These are phyloP conservation scores for Chaetomium sp. DNA, from an alignment of 2,329 filamentous ascomycete genomes.

Conservation along the genomic window DNA sequence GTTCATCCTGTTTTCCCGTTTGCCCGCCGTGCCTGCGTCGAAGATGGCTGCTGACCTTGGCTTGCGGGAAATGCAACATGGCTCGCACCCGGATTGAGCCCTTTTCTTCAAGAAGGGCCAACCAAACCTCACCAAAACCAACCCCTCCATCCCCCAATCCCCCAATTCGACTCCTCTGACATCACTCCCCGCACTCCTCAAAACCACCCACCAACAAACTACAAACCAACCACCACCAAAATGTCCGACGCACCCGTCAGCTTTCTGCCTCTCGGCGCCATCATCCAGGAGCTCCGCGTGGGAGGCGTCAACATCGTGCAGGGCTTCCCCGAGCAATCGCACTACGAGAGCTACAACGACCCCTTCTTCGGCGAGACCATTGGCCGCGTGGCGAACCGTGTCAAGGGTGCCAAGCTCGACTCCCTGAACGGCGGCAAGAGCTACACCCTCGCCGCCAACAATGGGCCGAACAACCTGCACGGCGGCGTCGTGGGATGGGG, in stretches of 20 bases:
- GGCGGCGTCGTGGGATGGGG: slow-evolving; percentile 78
- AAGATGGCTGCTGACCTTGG: slow-evolving; percentile 10
- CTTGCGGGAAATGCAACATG: background rate
- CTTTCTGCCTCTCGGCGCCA: slow-evolving; percentile 75
- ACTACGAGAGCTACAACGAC: slow-evolving; percentile 73
- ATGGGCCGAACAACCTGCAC: slow-evolving; percentile 75
- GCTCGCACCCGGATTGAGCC: background rate
- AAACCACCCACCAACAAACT: background rate
- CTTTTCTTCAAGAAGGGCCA: background rate
- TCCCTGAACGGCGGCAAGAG: slow-evolving; percentile 67
- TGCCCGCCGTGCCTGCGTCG: background rate
- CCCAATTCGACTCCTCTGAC: slow-evolving; percentile 14
- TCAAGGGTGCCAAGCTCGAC: slow-evolving; percentile 70
- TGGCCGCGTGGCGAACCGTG: slow-evolving; percentile 80
- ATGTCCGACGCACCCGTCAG: slow-evolving; percentile 57
- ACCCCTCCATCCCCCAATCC: slow-evolving; percentile 16
- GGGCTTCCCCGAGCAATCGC: slow-evolving; percentile 73
- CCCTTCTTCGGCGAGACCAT: slow-evolving; percentile 94
- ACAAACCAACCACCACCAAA: background rate
- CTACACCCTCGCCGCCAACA: slow-evolving; percentile 73
- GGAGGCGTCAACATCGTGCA: slow-evolving; percentile 84
- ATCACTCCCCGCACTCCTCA: slow-evolving; percentile 8
- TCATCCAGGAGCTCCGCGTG: slow-evolving; percentile 79
- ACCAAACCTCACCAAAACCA: background rate
- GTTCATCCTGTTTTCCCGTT: slow-evolving; percentile 5